Evolutionary conservation across 2,329 filamentous ascomycete genomes (phyloP), one percentile per base, ranked within the genome.

Genomic region (Paraphaeosphaeria sporulosa): DNA sequence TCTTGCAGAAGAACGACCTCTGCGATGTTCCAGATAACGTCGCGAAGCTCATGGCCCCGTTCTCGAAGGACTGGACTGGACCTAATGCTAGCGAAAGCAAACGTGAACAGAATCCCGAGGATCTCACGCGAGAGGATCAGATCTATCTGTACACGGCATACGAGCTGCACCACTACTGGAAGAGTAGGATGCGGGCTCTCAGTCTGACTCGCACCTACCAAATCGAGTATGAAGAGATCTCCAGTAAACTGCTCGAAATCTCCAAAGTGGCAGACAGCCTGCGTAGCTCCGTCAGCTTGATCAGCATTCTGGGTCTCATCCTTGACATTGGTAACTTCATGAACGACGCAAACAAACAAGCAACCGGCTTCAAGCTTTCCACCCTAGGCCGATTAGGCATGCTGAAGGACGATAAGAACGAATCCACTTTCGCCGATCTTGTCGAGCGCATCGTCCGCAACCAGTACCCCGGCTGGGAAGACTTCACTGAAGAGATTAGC

Each of bases 361-460:
- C 95, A 4, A 92, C 90, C 59, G 95, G 95, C 64, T 99, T 99
- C 89, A 99, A 99, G 83, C 87, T 99, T 15, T 95, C 93, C 74
- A 97, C 95, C 6, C 88, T 99, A 51, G 92, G 92, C 30, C 89
- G 95, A 57, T 83, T 99, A 57, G 94, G 91, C 62, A 98, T 99
- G 94, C 92, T 98, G 74, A 99, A 99, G 82, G 95, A 99, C 75
- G 93, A 97, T 82, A 97, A 97, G 85, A 99, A 99, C 78, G 91
- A 98, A 78, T 94, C 93, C 1, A 97, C 93, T 0, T 90, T 99
- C 74, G 93, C 94, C 58, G 95, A 99, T 78, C 86, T 98, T 46
- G 93, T 99, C 46, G 95, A 99, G 80, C 91, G 94, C 68, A 97
- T 97, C 68, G 94, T 98, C 59, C 91, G 95, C 65, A 95, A 93